Conservation (phyloP, 345 rosid species). For the Erysimum cheiranthoides region DNA sequence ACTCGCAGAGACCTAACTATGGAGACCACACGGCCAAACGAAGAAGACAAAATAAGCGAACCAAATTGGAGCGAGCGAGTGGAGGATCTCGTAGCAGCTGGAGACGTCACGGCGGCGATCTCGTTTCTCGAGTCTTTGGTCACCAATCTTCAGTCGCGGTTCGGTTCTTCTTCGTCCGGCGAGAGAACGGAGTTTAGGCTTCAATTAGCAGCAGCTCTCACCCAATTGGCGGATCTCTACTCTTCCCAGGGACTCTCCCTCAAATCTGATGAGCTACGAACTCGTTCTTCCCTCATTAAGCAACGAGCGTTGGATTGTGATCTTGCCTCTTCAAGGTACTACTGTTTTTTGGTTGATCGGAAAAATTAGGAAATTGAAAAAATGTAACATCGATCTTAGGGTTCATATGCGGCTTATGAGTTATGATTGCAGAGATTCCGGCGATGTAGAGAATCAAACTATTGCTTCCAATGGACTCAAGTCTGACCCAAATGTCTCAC, state of each 20-base stretch:
- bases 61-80: constrained; percentile 81
- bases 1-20: constrained; percentile 28
- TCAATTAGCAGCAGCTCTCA: constrained; percentile 64
- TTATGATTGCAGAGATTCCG: constrained; percentile 44
- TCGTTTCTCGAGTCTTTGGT: constrained; percentile 68
- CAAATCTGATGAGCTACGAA: constrained; percentile 68
- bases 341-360: constrained; percentile 13
- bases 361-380: not conserved
- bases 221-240: constrained; percentile 69
- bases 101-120: constrained; percentile 66
- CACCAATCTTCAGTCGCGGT: constrained; percentile 48
- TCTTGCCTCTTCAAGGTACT: constrained; percentile 50
- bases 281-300: constrained; percentile 65
- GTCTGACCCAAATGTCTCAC: constrained; percentile 35
- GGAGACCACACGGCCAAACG: constrained; percentile 36
- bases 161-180: constrained; percentile 33
- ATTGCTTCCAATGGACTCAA: constrained; percentile 18
- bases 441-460: constrained; percentile 34
- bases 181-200: constrained; percentile 48
- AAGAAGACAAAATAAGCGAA: constrained; percentile 35
- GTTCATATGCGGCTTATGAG: constrained; percentile 1
- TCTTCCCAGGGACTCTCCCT: constrained; percentile 78
- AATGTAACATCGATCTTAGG: constrained; percentile 26
- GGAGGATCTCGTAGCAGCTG: constrained; percentile 75
- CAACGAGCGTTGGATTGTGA: constrained; percentile 47